Conservation (phyloP, 768 basidiomycete genomes). For the Kwoniella shandongensis region DNA sequence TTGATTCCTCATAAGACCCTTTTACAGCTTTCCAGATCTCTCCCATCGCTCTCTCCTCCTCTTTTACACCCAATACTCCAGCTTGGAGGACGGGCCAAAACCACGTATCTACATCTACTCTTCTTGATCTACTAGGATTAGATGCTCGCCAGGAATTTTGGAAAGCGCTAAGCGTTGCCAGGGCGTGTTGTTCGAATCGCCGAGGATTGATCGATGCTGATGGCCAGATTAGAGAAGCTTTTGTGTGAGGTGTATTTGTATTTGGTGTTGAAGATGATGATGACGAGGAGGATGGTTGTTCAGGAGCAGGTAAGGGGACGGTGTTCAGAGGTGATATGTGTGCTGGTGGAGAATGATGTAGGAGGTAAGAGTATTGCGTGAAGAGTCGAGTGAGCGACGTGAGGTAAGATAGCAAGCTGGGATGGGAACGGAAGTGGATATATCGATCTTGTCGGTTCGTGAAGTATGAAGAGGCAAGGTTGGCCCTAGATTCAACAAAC, state of each 20-base stretch:
- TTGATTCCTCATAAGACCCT: slow-evolving; percentile 31
- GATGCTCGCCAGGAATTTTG: slow-evolving; percentile 58
- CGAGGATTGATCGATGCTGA: slow-evolving; percentile 68
- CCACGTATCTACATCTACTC: slow-evolving; percentile 57
- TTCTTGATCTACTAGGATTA: slow-evolving; percentile 32
- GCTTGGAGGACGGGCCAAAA: slow-evolving; percentile 84
- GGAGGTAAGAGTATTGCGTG: slow-evolving; percentile 70
- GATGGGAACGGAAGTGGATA: slow-evolving; percentile 67
- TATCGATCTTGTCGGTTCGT: slow-evolving; percentile 94
- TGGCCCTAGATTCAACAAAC: slow-evolving; percentile 77
- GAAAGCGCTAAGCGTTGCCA: slow-evolving; percentile 61
- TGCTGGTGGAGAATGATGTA: slow-evolving; percentile 47
- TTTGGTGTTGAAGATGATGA: slow-evolving; percentile 31
- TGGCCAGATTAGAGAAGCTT: slow-evolving; percentile 68
- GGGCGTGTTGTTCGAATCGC: slow-evolving; percentile 64
- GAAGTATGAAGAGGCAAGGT: slow-evolving; percentile 89
- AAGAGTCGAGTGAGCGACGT: slow-evolving; percentile 70
- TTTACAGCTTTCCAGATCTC: slow-evolving; percentile 49
- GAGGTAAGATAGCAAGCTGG: slow-evolving; percentile 75
- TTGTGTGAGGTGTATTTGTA: slow-evolving; percentile 45
- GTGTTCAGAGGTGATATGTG: slow-evolving; percentile 38
- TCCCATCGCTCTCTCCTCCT: slow-evolving; percentile 68
- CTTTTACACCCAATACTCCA: slow-evolving; percentile 78
- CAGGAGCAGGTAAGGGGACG: slow-evolving; percentile 35
- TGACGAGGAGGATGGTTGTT: slow-evolving; percentile 21